phyloP scores from a whole-genome alignment of 306 rosid species.

The Phaseolus lunatus region DNA sequence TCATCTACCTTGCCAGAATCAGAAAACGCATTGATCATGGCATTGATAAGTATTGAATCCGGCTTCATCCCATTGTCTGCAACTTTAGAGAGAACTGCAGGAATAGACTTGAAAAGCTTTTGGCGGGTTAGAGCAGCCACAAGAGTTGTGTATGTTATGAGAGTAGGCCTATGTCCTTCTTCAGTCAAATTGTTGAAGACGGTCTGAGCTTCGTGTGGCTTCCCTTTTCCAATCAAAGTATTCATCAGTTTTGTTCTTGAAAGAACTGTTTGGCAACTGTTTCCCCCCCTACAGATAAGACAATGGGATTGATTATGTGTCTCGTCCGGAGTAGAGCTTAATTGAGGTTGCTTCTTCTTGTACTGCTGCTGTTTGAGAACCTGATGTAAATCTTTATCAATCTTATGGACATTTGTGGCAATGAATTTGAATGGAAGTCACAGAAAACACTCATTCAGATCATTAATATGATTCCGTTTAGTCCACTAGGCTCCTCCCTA shows the following conservation, averaged over 20 bases:
- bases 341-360: constrained; percentile 51
- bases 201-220: constrained; percentile 80
- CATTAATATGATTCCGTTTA: background rate
- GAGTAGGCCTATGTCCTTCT: constrained; percentile 86
- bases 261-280: constrained; percentile 76
- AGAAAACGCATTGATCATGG: constrained; percentile 90
- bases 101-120: constrained; percentile 81
- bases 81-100: constrained; percentile 68
- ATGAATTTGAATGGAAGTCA: background rate
- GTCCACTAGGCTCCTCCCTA: background rate
- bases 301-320: constrained; percentile 59
- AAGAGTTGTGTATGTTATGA: constrained; percentile 88
- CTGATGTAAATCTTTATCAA: background rate
- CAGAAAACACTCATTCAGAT: constrained; percentile 1
- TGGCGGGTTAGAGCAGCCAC: constrained; percentile 87
- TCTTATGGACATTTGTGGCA: background rate
- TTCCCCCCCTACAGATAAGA: constrained; percentile 65
- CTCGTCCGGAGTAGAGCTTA: constrained; percentile 57
- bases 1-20: constrained; percentile 76
- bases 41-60: constrained; percentile 83
- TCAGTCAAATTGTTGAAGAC: constrained; percentile 70
- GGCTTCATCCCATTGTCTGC: constrained; percentile 82
- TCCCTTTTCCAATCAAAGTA: constrained; percentile 64
- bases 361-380: constrained; percentile 54
- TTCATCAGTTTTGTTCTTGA: constrained; percentile 91